phyloP scores from a whole-genome alignment of 768 basidiomycete species.

The Cubamyces lactineus region DNA sequence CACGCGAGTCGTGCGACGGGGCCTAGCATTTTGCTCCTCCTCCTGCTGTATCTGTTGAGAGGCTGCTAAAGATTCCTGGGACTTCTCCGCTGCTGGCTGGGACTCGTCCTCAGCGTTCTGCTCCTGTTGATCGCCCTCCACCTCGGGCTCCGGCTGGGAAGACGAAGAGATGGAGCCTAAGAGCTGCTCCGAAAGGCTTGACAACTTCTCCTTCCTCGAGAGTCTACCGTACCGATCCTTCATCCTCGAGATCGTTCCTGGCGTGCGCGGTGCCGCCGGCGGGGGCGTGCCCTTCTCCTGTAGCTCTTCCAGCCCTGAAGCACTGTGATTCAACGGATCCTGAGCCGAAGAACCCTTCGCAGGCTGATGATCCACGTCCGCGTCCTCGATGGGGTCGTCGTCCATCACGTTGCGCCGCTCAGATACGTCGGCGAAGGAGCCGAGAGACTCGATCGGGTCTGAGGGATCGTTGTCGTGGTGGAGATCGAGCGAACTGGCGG shows the following conservation, averaged over 20 bases:
- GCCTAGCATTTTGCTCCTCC: constrained; percentile 1
- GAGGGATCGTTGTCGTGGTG: constrained; percentile 11
- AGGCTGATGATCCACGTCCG: not conserved
- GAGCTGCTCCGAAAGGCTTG: constrained; percentile 17
- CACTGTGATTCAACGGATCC: not conserved
- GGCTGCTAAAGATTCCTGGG: not conserved
- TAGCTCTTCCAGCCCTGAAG: not conserved
- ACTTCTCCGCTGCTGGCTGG: not conserved
- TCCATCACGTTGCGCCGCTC: constrained; percentile 8
- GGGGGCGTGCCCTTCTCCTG: constrained; percentile 18
- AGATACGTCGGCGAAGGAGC: constrained; percentile 23
- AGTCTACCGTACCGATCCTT: constrained; percentile 44
- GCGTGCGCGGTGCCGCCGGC: constrained; percentile 31
- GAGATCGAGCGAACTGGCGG: constrained; percentile 3
- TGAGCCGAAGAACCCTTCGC: not conserved
- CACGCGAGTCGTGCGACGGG: constrained; percentile 19
- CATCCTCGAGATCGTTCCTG: constrained; percentile 45
- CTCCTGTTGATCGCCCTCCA: not conserved
- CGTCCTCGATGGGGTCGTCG: constrained; percentile 38
- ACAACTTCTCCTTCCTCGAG: constrained; percentile 12
- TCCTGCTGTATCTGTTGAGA: not conserved
- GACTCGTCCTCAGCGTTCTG: not conserved
- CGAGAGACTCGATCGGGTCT: constrained; percentile 48
- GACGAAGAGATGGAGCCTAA: not conserved
- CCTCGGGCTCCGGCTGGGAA: not conserved